phyloP scores from a whole-genome alignment of 768 basidiomycete genomes.

The Trametes cingulata region DNA sequence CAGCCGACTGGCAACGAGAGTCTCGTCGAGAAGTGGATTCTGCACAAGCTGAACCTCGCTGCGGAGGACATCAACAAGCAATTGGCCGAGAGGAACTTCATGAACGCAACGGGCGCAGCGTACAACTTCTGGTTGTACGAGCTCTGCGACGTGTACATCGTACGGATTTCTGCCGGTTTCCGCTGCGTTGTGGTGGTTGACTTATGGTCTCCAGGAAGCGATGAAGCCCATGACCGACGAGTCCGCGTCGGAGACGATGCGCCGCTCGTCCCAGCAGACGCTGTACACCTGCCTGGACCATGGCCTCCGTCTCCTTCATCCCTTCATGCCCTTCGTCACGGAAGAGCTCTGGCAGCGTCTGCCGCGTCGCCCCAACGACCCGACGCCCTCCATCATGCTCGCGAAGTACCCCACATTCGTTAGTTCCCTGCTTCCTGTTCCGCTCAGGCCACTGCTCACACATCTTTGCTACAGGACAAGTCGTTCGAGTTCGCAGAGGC shows the following conservation, averaged over 20 bases:
- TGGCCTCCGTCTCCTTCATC: constrained; percentile 88
- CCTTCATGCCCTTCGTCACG: constrained; percentile 99
- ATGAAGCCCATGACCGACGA: constrained; percentile 98
- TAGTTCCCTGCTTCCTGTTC: constrained; percentile 34
- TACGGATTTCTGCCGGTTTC: constrained; percentile 39
- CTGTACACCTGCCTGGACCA: constrained; percentile 92
- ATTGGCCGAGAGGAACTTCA: constrained; percentile 85
- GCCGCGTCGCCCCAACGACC: constrained; percentile 80
- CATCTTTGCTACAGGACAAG: constrained; percentile 46
- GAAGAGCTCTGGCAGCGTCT: constrained; percentile 99
- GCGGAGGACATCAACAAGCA: constrained; percentile 73
- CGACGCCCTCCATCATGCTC: constrained; percentile 87
- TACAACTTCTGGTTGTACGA: constrained; percentile 99
- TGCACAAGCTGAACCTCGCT: constrained; percentile 90
- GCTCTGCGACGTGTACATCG: constrained; percentile 98
- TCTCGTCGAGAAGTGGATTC: constrained; percentile 92
- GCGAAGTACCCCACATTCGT: constrained; percentile 81
- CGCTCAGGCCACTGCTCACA: not conserved
- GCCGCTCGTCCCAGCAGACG: constrained; percentile 90
- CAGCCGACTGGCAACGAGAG: constrained; percentile 89
- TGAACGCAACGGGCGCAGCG: constrained; percentile 80
- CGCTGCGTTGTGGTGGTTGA: constrained; percentile 1
- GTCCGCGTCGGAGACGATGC: constrained; percentile 57
- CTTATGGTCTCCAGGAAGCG: constrained; percentile 67
- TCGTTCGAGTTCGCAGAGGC: constrained; percentile 67